phyloP scores from a whole-genome alignment of 306 rosid genomes.

The Urtica urens region DNA sequence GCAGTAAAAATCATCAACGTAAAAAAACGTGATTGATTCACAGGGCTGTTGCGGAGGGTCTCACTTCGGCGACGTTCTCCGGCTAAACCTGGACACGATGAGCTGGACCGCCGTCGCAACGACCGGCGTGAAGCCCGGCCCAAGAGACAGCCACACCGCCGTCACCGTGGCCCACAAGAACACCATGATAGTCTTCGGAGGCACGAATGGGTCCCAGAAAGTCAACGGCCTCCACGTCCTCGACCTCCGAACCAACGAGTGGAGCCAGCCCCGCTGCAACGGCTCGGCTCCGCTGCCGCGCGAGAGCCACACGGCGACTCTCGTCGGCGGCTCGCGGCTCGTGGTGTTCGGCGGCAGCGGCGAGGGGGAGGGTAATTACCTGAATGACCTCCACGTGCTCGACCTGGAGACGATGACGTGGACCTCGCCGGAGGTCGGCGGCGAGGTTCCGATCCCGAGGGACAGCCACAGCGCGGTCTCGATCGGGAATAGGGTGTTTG shows the following conservation, averaged over 20 bases:
- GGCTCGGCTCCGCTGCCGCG: conserved; percentile 83
- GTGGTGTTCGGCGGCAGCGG: conserved; percentile 95
- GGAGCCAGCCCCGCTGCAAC: conserved; percentile 57
- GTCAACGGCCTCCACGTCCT: conserved; percentile 67
- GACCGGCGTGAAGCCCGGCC: conserved; percentile 74
- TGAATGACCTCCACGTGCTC: conserved; percentile 75
- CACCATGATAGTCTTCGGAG: conserved; percentile 96
- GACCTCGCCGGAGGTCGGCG: conserved; percentile 53
- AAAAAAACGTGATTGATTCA: too few species aligned
- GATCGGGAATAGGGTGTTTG: conserved; percentile 63
- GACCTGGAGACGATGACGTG: conserved; percentile 69
- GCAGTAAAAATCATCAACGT: too few species aligned
- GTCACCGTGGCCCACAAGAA: conserved; percentile 40
- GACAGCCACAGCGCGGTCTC: conserved; percentile 76
- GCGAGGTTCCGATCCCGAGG: conserved; percentile 79
- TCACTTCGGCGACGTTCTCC: conserved; percentile 76
- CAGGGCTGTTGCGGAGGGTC: conserved; percentile 97
- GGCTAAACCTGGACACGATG: conserved; percentile 64
- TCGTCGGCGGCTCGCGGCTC: conserved; percentile 52
- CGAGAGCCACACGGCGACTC: conserved; percentile 84
- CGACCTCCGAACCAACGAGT: conserved; percentile 56
- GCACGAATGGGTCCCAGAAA: conserved; percentile 85
- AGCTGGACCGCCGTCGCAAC: conserved; percentile 55
- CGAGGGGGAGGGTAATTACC: conserved; percentile 72
- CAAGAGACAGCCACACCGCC: conserved; percentile 91